These are phyloP conservation scores for Melampsora larici-populina DNA, from an alignment of 1,284 basidiomycete genomes.

Conservation along the genomic window DNA sequence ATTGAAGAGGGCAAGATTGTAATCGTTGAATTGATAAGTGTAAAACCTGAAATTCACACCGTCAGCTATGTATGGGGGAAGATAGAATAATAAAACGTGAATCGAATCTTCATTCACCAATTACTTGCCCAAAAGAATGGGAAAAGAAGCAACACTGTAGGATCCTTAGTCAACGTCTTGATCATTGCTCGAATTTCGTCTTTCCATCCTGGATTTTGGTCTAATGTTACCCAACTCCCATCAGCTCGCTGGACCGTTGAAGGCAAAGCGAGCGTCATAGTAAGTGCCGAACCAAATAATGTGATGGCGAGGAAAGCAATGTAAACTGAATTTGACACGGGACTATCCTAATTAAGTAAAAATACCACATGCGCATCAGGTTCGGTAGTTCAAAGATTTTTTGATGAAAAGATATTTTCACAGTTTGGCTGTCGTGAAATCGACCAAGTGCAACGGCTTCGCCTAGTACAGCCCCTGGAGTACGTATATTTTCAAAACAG, in stretches of 20 bases:
- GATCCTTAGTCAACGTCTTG: conserved; percentile 45
- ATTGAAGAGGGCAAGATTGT: conserved; percentile 52
- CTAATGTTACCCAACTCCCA: conserved; percentile 47
- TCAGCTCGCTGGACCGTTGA: conserved; percentile 47
- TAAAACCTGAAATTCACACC: conserved; percentile 26
- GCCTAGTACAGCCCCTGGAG: conserved; percentile 36
- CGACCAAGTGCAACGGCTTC: conserved; percentile 37
- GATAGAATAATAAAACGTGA: too few relatives aligned
- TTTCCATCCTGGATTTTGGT: conserved; percentile 48
- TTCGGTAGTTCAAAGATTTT: not conserved
- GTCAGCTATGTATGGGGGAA: too few relatives aligned
- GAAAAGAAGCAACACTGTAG: conserved; percentile 47
- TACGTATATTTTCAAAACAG: not conserved
- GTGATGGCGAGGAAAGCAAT: conserved; percentile 47
- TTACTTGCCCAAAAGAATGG: conserved; percentile 50
- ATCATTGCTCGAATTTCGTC: conserved; percentile 47
- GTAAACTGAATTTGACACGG: conserved; percentile 45
- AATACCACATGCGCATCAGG: not conserved
- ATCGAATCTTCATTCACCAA: conserved; percentile 20
- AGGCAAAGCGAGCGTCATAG: conserved; percentile 34
- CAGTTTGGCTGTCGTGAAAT: conserved; percentile 27
- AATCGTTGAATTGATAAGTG: conserved; percentile 45
- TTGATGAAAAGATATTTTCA: conserved; percentile 1
- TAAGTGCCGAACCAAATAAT: conserved; percentile 31
- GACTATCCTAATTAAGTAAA: conserved; percentile 24